A percentile compares a stretch with the other conserved stretches of the same genome.
These are phyloP conservation scores for Fusarium nanum DNA, from an alignment of 2,329 filamentous ascomycete species.

Conservation along the genomic window DNA sequence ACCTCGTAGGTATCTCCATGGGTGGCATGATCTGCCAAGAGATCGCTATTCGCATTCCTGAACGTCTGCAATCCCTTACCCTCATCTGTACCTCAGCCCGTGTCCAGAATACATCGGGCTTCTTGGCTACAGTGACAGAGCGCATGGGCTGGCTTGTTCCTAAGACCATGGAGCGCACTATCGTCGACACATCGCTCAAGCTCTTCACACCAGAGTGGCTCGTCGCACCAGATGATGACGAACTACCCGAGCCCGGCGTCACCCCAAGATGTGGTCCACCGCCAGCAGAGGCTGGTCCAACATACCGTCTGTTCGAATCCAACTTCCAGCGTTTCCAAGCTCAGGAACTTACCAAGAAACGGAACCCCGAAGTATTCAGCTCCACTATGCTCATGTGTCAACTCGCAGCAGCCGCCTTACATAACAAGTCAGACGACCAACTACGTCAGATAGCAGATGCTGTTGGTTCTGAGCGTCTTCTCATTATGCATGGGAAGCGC, in stretches of 20 bases:
- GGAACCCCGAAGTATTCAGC: constrained; percentile 69
- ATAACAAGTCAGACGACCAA: constrained; percentile 74
- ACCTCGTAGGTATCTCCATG: constrained; percentile 84
- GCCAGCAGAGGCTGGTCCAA: constrained; percentile 44
- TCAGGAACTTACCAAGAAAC: constrained; percentile 79
- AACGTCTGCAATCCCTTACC: constrained; percentile 65
- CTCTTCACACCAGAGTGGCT: constrained; percentile 77
- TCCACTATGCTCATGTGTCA: constrained; percentile 79
- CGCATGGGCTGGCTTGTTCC: constrained; percentile 72
- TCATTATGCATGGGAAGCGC: constrained; percentile 79
- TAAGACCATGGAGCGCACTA: constrained; percentile 74
- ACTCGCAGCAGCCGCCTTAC: constrained; percentile 81
- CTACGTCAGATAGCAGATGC: constrained; percentile 67
- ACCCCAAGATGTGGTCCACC: constrained; percentile 56
- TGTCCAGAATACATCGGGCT: constrained; percentile 71
- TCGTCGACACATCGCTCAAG: constrained; percentile 72
- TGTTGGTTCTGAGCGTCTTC: constrained; percentile 78
- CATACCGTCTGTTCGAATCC: constrained; percentile 70
- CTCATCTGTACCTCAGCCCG: constrained; percentile 71
- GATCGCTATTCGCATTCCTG: constrained; percentile 67
- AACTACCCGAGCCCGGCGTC: constrained; percentile 57
- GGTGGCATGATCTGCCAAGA: constrained; percentile 95
- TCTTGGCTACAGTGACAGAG: constrained; percentile 71
- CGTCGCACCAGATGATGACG: constrained; percentile 66
- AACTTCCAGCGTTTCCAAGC: constrained; percentile 88